Evolutionary conservation across 2,329 filamentous ascomycete genomes (phyloP).

Genomic region (Aspergillus floridensis): DNA sequence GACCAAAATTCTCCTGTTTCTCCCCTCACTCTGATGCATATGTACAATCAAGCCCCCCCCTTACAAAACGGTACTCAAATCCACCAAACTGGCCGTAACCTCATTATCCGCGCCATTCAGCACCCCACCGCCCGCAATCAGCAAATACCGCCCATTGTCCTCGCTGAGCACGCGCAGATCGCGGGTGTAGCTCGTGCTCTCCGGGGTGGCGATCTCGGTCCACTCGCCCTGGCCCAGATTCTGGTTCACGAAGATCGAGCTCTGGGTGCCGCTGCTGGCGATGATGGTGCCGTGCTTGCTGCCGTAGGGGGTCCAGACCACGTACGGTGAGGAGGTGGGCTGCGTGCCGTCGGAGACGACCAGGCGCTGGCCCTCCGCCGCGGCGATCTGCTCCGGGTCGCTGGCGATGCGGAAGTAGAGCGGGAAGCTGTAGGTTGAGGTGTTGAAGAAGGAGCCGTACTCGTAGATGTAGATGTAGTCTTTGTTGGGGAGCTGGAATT

Average conservation of each 20-base stretch:
- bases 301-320: slow-evolving; percentile 52
- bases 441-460: slow-evolving; percentile 47
- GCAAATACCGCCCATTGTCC: slow-evolving; percentile 26
- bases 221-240: slow-evolving; percentile 47
- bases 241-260: slow-evolving; percentile 50
- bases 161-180: slow-evolving; percentile 44
- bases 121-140: slow-evolving; percentile 18
- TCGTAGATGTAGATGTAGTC: slow-evolving; percentile 66
- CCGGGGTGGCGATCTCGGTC: slow-evolving; percentile 45
- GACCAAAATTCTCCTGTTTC: too few species aligned
- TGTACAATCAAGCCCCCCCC: neutral
- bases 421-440: slow-evolving; percentile 44
- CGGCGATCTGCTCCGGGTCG: slow-evolving; percentile 49
- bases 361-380: slow-evolving; percentile 42
- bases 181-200: slow-evolving; percentile 47
- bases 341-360: slow-evolving; percentile 44
- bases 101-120: neutral
- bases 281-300: slow-evolving; percentile 51
- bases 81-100: neutral
- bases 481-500: slow-evolving; percentile 53
- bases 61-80: neutral
- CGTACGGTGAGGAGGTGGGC: slow-evolving; percentile 50
- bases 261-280: slow-evolving; percentile 41
- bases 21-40: too few species aligned
- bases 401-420: slow-evolving; percentile 53